Conservation (phyloP, 805 yeast species). For the Spathaspora passalidarum region DNA sequence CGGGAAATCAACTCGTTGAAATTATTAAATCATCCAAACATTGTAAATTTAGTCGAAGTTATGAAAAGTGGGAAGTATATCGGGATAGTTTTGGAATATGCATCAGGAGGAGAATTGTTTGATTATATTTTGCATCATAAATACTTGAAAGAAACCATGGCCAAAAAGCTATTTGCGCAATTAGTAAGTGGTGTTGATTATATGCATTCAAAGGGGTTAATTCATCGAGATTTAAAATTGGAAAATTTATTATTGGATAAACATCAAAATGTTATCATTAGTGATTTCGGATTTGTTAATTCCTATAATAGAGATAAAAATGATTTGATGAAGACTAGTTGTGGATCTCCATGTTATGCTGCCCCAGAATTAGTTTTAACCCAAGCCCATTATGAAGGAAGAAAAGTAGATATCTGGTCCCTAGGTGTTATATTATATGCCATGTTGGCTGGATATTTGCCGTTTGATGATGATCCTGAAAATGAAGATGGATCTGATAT, state of each 20-base stretch:
- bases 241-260: slow-evolving; percentile 78
- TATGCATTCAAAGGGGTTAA: slow-evolving; percentile 75
- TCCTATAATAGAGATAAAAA: slow-evolving; percentile 56
- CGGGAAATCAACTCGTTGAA: slow-evolving; percentile 91
- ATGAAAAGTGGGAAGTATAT: slow-evolving; percentile 91
- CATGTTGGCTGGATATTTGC: slow-evolving; percentile 94
- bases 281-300: slow-evolving; percentile 95
- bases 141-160: slow-evolving; percentile 80
- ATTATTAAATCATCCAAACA: slow-evolving; percentile 87
- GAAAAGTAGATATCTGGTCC: slow-evolving; percentile 96
- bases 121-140: slow-evolving; percentile 87
- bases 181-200: slow-evolving; percentile 91
- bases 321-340: slow-evolving; percentile 88
- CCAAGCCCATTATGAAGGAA: slow-evolving; percentile 82
- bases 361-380: slow-evolving; percentile 96
- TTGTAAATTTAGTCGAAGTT: slow-evolving; percentile 87
- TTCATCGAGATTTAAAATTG: slow-evolving; percentile 73
- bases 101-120: slow-evolving; percentile 95
- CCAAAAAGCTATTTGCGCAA: slow-evolving; percentile 88
- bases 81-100: slow-evolving; percentile 94
- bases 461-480: slow-evolving; percentile 95
- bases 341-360: slow-evolving; percentile 98
- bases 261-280: slow-evolving; percentile 79
- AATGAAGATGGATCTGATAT: slow-evolving; percentile 97
- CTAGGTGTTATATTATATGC: slow-evolving; percentile 94